phyloP scores from a whole-genome alignment of 306 rosid species.

The Ormosia emarginata region DNA sequence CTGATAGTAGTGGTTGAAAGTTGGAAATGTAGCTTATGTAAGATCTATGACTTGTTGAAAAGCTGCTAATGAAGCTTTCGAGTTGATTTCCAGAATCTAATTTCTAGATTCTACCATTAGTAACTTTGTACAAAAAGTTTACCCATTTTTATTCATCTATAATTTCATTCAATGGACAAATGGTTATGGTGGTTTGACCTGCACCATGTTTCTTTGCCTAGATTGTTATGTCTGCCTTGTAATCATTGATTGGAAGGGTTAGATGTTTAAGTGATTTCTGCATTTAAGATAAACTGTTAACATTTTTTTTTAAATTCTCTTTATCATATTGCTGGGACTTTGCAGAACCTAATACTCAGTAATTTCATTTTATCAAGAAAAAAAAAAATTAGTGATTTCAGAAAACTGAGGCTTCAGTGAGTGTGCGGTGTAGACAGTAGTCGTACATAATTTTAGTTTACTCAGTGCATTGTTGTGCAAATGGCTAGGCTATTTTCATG shows the following conservation, averaged over 20 bases:
- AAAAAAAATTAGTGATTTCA: too few species aligned
- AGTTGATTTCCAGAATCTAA: neutral
- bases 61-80: neutral
- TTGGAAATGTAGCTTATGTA: neutral
- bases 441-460: too few species aligned
- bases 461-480: too few species aligned
- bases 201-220: neutral
- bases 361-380: too few species aligned
- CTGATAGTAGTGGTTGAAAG: neutral
- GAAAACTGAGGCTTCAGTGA: too few species aligned
- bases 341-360: too few species aligned
- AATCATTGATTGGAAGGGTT: neutral
- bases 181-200: neutral
- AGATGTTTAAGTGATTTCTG: neutral
- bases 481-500: too few species aligned
- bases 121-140: neutral
- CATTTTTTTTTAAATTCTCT: neutral
- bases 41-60: too few species aligned
- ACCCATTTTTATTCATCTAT: neutral
- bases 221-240: neutral
- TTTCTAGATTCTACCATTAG: neutral
- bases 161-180: neutral
- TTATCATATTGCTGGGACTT: too few species aligned
- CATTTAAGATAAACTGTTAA: neutral
- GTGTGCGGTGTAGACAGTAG: too few species aligned